These are phyloP conservation scores for Pseudocercospora eumusae DNA, from an alignment of 2,329 filamentous ascomycete genomes.

Conservation along the genomic window DNA sequence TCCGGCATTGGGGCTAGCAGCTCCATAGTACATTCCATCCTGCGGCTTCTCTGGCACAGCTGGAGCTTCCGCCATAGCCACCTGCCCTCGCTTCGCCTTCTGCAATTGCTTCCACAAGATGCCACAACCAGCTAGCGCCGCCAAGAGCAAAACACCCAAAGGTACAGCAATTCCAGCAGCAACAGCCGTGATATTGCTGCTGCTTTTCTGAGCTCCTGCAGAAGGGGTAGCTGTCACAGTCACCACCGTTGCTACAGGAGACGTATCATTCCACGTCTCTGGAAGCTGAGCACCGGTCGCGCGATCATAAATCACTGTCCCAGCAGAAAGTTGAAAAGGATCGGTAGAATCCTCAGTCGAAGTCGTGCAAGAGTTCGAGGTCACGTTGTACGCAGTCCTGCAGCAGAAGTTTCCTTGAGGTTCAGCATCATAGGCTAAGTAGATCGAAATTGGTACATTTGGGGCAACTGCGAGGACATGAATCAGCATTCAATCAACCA, in stretches of 20 bases:
- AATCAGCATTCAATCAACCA: neutral
- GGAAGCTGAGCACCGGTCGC: conserved; percentile 20
- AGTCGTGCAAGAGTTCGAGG: conserved; percentile 13
- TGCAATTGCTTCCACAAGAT: conserved; percentile 18
- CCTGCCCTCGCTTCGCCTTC: conserved; percentile 33
- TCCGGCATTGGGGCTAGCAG: neutral
- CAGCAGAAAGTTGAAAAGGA: conserved; percentile 18
- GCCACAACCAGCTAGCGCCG: conserved; percentile 18
- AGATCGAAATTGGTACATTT: conserved; percentile 15
- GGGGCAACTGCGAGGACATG: conserved; percentile 1
- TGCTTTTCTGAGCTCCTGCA: conserved; percentile 1
- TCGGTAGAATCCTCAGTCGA: conserved; percentile 6
- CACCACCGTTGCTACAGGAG: neutral
- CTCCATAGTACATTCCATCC: neutral
- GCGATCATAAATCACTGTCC: conserved; percentile 23
- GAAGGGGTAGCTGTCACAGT: conserved; percentile 12
- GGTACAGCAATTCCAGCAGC: conserved; percentile 21
- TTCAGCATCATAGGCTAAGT: conserved; percentile 18
- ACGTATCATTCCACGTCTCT: conserved; percentile 7
- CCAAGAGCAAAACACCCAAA: conserved; percentile 22
- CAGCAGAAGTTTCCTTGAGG: conserved; percentile 26
- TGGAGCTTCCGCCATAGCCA: neutral
- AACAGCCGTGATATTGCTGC: conserved; percentile 15
- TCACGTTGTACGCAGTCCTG: conserved; percentile 16
- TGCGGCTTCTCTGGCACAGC: neutral